phyloP scores from a whole-genome alignment of 2,329 filamentous ascomycete species.

The Cucurbitaria berberidis region DNA sequence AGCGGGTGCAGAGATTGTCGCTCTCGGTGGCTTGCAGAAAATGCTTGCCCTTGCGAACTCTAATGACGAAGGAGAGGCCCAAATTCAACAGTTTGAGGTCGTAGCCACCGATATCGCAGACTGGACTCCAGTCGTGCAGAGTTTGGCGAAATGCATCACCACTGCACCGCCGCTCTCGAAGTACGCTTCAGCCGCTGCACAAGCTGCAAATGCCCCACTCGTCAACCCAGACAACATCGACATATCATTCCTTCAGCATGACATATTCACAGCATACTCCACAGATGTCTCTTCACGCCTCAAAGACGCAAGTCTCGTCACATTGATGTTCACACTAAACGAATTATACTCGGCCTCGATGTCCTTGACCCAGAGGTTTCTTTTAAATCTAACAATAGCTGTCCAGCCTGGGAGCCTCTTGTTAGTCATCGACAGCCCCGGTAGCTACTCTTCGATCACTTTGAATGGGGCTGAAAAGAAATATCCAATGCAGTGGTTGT shows the following conservation, averaged over 20 bases:
- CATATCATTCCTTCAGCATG: conserved; percentile 56
- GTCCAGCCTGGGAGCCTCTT: conserved; percentile 69
- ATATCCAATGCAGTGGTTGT: conserved; percentile 93
- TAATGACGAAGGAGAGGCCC: conserved; percentile 2
- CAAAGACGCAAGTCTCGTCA: conserved; percentile 62
- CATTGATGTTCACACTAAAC: conserved; percentile 92
- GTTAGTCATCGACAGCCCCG: conserved; percentile 89
- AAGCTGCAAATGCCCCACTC: conserved; percentile 50
- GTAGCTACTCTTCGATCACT: conserved; percentile 85
- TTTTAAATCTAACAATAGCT: conserved; percentile 69
- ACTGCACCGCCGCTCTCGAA: conserved; percentile 55
- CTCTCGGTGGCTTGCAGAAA: conserved; percentile 62
- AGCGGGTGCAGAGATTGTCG: conserved; percentile 70
- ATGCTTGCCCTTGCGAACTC: conserved; percentile 29
- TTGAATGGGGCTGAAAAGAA: conserved; percentile 64
- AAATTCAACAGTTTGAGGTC: conserved; percentile 48
- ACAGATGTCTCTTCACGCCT: conserved; percentile 44
- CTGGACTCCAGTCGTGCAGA: conserved; percentile 70
- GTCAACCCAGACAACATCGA: conserved; percentile 36
- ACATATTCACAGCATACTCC: conserved; percentile 56
- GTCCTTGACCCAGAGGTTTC: conserved; percentile 75
- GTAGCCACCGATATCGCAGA: conserved; percentile 81
- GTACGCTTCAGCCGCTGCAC: conserved; percentile 56
- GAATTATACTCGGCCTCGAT: conserved; percentile 86
- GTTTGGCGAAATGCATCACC: conserved; percentile 64